Percentiles rank a stretch among this genome's conserved stretches.
phyloP scores from a whole-genome alignment of 495 filamentous ascomycete species.

The Echria macrotheca region DNA sequence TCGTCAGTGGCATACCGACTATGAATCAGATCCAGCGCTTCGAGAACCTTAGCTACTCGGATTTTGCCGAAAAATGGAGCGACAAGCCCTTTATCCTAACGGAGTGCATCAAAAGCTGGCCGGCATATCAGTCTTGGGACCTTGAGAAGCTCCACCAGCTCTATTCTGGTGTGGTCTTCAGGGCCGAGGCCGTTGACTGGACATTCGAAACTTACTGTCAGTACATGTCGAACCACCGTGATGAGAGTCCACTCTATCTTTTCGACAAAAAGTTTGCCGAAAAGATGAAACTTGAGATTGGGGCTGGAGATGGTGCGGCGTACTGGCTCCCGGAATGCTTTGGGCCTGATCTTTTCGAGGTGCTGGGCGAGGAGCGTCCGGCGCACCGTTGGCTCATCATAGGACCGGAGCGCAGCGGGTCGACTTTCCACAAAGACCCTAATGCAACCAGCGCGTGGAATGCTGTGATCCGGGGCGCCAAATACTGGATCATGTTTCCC shows the following conservation, averaged over 20 bases:
- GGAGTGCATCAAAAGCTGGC: slow-evolving; percentile 77
- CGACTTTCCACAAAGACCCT: slow-evolving; percentile 87
- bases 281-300: slow-evolving; percentile 72
- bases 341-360: slow-evolving; percentile 79
- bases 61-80: slow-evolving; percentile 72
- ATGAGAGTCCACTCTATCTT: slow-evolving; percentile 89
- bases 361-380: slow-evolving; percentile 73
- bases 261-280: slow-evolving; percentile 85
- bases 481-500: slow-evolving; percentile 96
- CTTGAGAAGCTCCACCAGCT: slow-evolving; percentile 54
- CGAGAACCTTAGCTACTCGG: slow-evolving; percentile 58
- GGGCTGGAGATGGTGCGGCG: slow-evolving; percentile 46
- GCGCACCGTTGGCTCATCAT: slow-evolving; percentile 92
- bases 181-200: slow-evolving; percentile 95
- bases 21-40: slow-evolving; percentile 70
- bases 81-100: slow-evolving; percentile 85
- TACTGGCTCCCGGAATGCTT: slow-evolving; percentile 90
- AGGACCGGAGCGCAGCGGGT: slow-evolving; percentile 83
- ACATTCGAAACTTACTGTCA: slow-evolving; percentile 68
- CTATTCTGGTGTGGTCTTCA: slow-evolving; percentile 65
- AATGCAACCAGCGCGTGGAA: slow-evolving; percentile 84
- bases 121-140: slow-evolving; percentile 70
- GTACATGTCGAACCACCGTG: slow-evolving; percentile 77
- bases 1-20: slow-evolving; percentile 62
- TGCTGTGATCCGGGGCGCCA: slow-evolving; percentile 81